Evolutionary conservation across 345 rosid species (phyloP).

Genomic region (Clarkia xantiana): DNA sequence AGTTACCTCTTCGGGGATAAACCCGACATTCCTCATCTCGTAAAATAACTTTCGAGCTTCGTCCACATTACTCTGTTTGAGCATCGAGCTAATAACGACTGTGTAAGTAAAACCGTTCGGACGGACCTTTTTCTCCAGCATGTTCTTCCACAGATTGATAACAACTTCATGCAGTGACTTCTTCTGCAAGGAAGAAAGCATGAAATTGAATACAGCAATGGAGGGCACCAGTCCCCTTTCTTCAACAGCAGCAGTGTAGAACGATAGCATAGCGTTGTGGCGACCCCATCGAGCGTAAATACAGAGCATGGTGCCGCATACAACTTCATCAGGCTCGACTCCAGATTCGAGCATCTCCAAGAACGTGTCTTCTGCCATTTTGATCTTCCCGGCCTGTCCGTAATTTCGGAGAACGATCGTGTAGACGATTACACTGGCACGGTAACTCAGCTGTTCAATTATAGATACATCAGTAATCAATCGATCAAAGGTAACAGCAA

Average conservation of each 20-base stretch:
- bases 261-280: conserved; percentile 64
- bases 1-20: conserved; percentile 68
- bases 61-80: conserved; percentile 38
- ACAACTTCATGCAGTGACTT: conserved; percentile 56
- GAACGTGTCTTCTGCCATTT: conserved; percentile 73
- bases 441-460: conserved; percentile 64
- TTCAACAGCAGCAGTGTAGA: conserved; percentile 63
- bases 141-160: conserved; percentile 55
- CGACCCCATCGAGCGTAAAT: conserved; percentile 92
- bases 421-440: conserved; percentile 59
- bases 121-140: conserved; percentile 40
- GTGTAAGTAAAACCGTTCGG: conserved; percentile 62
- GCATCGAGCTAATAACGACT: conserved; percentile 53
- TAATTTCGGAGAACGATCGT: conserved; percentile 48
- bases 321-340: conserved; percentile 84
- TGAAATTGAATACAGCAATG: conserved; percentile 70
- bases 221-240: conserved; percentile 46
- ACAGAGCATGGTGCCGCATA: conserved; percentile 90
- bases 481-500: background rate
- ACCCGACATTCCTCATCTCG: conserved; percentile 56
- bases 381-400: conserved; percentile 82
- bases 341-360: conserved; percentile 88
- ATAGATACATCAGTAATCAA: conserved; percentile 4
- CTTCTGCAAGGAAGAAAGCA: conserved; percentile 90
- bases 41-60: conserved; percentile 50